Base-by-base conservation (phyloP, 306 rosid species). In the Cyclanthera cordifolia region DNA sequence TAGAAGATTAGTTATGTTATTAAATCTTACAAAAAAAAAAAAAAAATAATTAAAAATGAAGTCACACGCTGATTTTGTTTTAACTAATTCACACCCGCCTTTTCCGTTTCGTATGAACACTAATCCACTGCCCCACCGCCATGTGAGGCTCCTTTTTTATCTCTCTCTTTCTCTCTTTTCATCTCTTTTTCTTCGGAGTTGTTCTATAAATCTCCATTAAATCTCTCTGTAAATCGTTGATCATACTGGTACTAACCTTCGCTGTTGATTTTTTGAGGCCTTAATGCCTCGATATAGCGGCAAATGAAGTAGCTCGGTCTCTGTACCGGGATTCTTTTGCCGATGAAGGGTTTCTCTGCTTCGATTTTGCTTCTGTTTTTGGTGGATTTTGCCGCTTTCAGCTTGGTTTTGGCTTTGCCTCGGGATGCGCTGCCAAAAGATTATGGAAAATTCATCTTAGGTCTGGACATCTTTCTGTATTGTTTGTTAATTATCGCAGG, bases 391-490 rank as follows among this genome's bases (percentile, higher is more conserved):
- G 70, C 69, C 28, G 80, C 70, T 79, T 52, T 77, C 25, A 77
- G 80, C 85, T 82, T 82, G 15, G 75, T 83, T 76, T 86, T 88
- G 66, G 90, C 90, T 71, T 70, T 51, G 3, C 51, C 82, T 70
- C 61, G 63, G 8, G 53, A 75, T 79, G 88, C 78, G 64, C 70
- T 67, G 25, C 23, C 50, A 30, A 16, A 46, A 15, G 76, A 77
- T 70, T 60, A 53, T 34, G 56, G 73, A 13, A 85, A 80, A 48
- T 75, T 83, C 64, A 66, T 79, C 52, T 54, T 82, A 80, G 99
- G 99, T 90, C 56, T 41, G 91, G 70, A 30, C 71, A 56, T 71
- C 74, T 50, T 75, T 41, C 5, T 79, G 72, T 69, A 1, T 34
- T 60, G 6, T n/a, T 23, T 41, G 24, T 39, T 19, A 71, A 72